These are phyloP conservation scores for Starmerella bombi DNA, from an alignment of 805 yeast species.

Conservation along the genomic window DNA sequence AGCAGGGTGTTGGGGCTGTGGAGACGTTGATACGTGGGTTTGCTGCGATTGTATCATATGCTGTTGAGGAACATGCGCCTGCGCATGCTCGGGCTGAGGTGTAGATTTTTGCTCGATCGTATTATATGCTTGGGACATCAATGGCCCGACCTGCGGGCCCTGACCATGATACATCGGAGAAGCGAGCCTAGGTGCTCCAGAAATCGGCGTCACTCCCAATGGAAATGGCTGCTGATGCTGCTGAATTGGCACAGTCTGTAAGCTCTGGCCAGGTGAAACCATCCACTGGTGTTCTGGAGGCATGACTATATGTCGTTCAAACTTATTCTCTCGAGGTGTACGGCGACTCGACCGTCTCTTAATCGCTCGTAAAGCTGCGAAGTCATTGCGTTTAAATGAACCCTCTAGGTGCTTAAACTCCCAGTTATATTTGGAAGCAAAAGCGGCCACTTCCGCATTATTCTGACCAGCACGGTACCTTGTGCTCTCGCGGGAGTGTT, in stretches of 20 bases:
- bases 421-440: slow-evolving; percentile 38
- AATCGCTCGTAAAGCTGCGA: slow-evolving; percentile 56
- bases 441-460: not conserved
- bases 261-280: not conserved
- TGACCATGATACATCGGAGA: not conserved
- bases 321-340: slow-evolving; percentile 6
- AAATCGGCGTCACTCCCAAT: too few relatives aligned
- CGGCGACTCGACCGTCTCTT: slow-evolving; percentile 50
- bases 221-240: not conserved
- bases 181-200: too few relatives aligned
- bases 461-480: slow-evolving; percentile 1
- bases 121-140: not conserved
- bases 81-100: not conserved
- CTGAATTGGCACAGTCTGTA: not conserved
- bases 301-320: slow-evolving; percentile 15
- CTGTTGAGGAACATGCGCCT: not conserved
- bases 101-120: not conserved
- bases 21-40: not conserved
- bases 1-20: not conserved
- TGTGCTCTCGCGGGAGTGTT: slow-evolving; percentile 14
- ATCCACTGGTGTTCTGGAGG: slow-evolving; percentile 1
- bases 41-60: slow-evolving; percentile 1
- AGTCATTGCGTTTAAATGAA: slow-evolving; percentile 66
- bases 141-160: not conserved
- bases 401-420: slow-evolving; percentile 80